A percentile compares a stretch with the other conserved stretches of the same genome.
These are phyloP conservation scores for Hondaea fermentalgiana DNA, from an alignment of 108 stramenopile species.

Conservation along the genomic window DNA sequence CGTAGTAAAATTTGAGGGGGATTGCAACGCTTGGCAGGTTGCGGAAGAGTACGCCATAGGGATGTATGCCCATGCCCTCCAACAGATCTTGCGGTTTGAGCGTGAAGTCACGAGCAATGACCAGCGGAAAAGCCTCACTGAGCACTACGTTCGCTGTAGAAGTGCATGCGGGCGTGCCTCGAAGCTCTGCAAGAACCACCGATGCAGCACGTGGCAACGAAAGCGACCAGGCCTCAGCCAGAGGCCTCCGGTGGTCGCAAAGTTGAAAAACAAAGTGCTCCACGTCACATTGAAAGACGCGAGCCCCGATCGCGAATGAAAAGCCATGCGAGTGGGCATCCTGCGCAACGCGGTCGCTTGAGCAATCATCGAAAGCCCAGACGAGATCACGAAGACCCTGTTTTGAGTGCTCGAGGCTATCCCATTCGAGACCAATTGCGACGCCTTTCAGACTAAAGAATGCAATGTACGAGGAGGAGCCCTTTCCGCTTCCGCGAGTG, in stretches of 20 bases:
- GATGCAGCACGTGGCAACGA: neutral
- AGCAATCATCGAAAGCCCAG: neutral
- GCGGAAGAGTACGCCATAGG: neutral
- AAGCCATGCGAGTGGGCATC: neutral
- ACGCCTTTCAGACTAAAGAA: neutral
- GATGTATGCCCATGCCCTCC: neutral
- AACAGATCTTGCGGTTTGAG: neutral
- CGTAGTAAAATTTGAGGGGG: neutral
- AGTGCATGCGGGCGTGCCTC: neutral
- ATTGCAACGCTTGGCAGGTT: neutral
- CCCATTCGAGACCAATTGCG: neutral
- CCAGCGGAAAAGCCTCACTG: neutral
- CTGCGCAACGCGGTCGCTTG: neutral
- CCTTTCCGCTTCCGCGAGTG: neutral
- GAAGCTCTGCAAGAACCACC: neutral
- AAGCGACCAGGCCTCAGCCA: constrained; percentile 2
- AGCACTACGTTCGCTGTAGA: neutral
- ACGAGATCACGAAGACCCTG: neutral
- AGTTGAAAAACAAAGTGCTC: neutral
- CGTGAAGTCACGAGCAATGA: neutral
- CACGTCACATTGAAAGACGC: neutral
- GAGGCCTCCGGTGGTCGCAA: neutral
- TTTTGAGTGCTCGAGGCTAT: neutral
- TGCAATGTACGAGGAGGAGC: neutral
- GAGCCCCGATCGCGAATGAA: neutral